phyloP scores from a whole-genome alignment of 257 asterid species.

The Nicotiana sylvestris region DNA sequence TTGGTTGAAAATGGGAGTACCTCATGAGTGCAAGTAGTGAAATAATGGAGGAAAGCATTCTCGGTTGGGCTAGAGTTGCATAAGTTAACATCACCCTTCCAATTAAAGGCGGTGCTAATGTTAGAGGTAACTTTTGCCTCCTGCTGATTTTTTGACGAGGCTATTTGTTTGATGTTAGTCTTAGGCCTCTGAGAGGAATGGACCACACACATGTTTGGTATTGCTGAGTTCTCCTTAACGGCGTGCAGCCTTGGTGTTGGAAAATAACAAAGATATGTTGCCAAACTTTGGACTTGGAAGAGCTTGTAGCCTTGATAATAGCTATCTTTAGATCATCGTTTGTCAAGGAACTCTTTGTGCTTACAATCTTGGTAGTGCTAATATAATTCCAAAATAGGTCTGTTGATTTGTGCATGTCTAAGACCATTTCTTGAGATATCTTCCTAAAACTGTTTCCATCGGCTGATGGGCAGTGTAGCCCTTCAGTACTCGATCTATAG shows the following conservation, averaged over 20 bases:
- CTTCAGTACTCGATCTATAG: not conserved
- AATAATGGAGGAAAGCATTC: not conserved
- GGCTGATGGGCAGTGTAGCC: not conserved
- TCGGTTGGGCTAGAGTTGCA: not conserved
- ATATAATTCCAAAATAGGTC: not conserved
- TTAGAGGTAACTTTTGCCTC: not conserved
- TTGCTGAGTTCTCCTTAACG: not conserved
- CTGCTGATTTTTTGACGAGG: not conserved
- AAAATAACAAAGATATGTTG: not conserved
- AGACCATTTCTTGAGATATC: not conserved
- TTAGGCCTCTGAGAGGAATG: not conserved
- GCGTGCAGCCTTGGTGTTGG: not conserved
- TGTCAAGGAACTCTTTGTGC: not conserved
- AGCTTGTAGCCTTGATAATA: slow-evolving; percentile 3
- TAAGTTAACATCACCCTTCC: not conserved
- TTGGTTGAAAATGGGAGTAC: slow-evolving; percentile 9
- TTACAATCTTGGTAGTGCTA: not conserved
- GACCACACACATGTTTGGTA: not conserved
- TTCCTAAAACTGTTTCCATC: not conserved
- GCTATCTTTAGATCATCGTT: not conserved
- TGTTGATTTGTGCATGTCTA: not conserved
- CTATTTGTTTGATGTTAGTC: slow-evolving; percentile 1
- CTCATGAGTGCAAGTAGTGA: not conserved
- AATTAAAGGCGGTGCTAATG: not conserved
- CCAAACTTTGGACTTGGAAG: not conserved